Base-by-base conservation (phyloP, 306 rosid species). In the Fragaria nilgerrensis region DNA sequence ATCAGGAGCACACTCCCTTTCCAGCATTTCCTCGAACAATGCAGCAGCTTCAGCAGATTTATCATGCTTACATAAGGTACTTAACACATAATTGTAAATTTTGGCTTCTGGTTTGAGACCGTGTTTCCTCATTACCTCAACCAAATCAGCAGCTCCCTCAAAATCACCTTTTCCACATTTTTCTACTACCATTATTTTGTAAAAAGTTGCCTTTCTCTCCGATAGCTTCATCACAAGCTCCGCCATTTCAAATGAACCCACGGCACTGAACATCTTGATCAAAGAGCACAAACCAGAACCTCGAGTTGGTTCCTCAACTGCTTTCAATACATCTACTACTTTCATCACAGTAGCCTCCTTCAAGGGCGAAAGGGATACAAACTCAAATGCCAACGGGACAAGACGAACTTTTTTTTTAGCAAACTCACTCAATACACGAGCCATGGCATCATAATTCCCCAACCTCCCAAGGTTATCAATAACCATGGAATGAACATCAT, bases 401-500 rank as follows among this genome's bases (percentile, higher is more conserved):
- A 87, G 78, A 27, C 75, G 41, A 78, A 85, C 72, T 37, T 52
- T 48, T 22, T 22, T 78, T 32, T 32, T 25, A 74, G 70, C 80
- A 45, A 85, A 86, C 9, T 82, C 89, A 32, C 16, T 74, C 87
- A 91, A 80, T 73, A 87, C 55, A 9, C 63, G 48, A 81, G 81
- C 75, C 94, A 91, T 86, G 10, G 82, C 86, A 75, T 81, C 86
- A 74, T 77, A 91, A 83, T 89, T 84, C 41, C 79, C 87, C 22
- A 94, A 81, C 19, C 86, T 48, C 48, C 96, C 96, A 72, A 88
- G 86, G 65, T 94, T 94, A 77, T 87, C 85, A 79, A 90, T 74
- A 80, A 86, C 75, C 85, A 89, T 80, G 45, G 83, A 76, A 69
- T 82, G 88, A 68, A 90, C 55, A 49, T 87, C 85, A 2, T 84